Conservation (phyloP, 768 basidiomycete species). For the Lentinula lateritia region DNA sequence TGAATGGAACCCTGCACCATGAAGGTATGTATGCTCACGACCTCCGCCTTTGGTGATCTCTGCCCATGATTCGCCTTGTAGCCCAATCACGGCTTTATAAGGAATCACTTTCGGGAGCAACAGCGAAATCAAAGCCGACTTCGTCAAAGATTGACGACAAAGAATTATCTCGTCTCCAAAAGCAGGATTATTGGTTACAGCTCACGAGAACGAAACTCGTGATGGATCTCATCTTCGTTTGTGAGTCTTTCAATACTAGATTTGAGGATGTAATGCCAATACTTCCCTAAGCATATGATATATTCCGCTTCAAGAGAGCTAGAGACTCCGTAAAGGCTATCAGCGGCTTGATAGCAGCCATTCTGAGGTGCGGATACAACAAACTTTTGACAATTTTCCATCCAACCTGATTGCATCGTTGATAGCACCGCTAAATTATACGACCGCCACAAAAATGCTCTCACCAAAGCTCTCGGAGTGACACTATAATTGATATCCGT, state of each 20-base stretch:
- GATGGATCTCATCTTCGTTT: constrained; percentile 87
- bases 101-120: constrained; percentile 68
- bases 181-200: constrained; percentile 74
- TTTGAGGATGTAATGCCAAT: constrained; percentile 7
- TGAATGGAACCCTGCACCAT: constrained; percentile 58
- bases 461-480: constrained; percentile 45
- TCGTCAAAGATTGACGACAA: constrained; percentile 57
- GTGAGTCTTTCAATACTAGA: constrained; percentile 33
- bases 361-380: constrained; percentile 57
- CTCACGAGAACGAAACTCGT: constrained; percentile 63
- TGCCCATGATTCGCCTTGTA: constrained; percentile 20
- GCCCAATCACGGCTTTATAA: constrained; percentile 69
- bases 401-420: background rate
- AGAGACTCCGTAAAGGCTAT: constrained; percentile 57
- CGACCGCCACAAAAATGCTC: constrained; percentile 59
- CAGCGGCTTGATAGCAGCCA: constrained; percentile 62
- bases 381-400: background rate
- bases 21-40: constrained; percentile 42
- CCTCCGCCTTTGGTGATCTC: background rate
- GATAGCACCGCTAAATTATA: constrained; percentile 68
- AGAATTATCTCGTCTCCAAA: constrained; percentile 61
- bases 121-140: constrained; percentile 62
- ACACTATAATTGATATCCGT: background rate
- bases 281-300: constrained; percentile 50
- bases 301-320: constrained; percentile 66